Conservation (phyloP, 1,139 yeast species). For the Magnusiomyces suaveolens region DNA sequence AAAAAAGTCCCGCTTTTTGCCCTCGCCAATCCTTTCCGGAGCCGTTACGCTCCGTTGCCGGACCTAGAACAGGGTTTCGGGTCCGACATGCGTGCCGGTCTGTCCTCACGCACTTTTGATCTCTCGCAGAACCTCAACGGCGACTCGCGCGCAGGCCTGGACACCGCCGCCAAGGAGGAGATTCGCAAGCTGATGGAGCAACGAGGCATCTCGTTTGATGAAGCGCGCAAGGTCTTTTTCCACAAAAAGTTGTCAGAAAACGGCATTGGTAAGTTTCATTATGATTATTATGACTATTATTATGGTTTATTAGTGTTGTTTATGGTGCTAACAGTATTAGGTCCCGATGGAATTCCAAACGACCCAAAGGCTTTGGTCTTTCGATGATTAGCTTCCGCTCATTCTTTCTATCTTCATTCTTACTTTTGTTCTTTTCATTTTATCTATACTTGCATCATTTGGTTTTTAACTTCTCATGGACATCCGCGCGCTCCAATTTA, state of each 20-base stretch:
- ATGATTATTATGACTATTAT: not conserved
- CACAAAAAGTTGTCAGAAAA: conserved; percentile 41
- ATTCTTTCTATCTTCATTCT: too few relatives aligned
- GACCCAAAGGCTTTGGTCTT: conserved; percentile 45
- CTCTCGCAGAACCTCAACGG: conserved; percentile 29
- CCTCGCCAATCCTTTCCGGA: too few relatives aligned
- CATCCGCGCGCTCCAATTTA: too few relatives aligned
- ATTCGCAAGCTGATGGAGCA: conserved; percentile 48
- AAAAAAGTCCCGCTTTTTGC: too few relatives aligned
- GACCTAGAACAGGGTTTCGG: conserved; percentile 3
- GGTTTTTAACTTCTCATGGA: too few relatives aligned
- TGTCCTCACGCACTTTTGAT: conserved; percentile 53
- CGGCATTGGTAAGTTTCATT: conserved; percentile 37
- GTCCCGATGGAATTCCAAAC: conserved; percentile 29
- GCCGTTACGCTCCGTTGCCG: too few relatives aligned
- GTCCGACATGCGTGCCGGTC: conserved; percentile 56
- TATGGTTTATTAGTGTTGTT: not conserved
- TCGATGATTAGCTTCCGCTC: conserved; percentile 17
- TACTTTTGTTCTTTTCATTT: too few relatives aligned
- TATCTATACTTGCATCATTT: too few relatives aligned
- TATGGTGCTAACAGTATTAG: not conserved
- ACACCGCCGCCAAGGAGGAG: conserved; percentile 43
- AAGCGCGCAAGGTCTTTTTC: conserved; percentile 53
- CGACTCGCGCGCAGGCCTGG: conserved; percentile 56
- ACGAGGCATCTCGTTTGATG: conserved; percentile 48